These are phyloP conservation scores for Amphicarpaea edgeworthii DNA, from an alignment of 306 rosid genomes.

Conservation along the genomic window DNA sequence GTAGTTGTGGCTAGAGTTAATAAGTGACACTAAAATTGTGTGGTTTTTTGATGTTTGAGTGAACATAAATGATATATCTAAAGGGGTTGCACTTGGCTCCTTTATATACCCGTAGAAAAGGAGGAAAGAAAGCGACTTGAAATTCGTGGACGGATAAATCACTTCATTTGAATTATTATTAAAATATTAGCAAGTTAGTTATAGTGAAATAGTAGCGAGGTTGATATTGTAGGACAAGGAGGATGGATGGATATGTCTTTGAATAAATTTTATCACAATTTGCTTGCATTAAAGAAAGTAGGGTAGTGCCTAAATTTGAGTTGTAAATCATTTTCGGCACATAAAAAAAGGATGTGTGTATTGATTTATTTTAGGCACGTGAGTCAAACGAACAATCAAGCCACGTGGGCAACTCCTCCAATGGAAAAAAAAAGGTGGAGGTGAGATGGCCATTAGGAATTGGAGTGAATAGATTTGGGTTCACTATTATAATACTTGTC, in stretches of 20 bases:
- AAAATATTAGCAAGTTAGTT: constrained; percentile 7
- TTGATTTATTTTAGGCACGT: constrained; percentile 36
- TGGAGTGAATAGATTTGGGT: not conserved
- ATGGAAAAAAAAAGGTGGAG: not conserved
- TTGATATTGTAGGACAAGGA: constrained; percentile 45
- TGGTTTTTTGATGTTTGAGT: not conserved
- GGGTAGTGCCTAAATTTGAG: not conserved
- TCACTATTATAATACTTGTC: not conserved
- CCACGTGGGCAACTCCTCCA: constrained; percentile 50
- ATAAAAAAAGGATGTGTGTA: not conserved
- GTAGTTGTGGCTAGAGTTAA: not conserved
- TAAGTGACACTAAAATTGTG: not conserved
- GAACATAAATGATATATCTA: not conserved
- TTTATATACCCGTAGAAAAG: constrained; percentile 38
- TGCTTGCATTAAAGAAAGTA: not conserved
- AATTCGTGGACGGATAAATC: constrained; percentile 3
- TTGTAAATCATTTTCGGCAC: not conserved
- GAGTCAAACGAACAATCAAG: constrained; percentile 42
- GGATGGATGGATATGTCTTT: constrained; percentile 43
- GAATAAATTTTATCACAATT: constrained; percentile 28
- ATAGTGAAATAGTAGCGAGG: not conserved
- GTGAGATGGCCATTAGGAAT: not conserved
- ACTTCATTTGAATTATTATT: not conserved
- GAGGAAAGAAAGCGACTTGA: constrained; percentile 11
- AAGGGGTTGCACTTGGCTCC: not conserved